Evolutionary conservation across 257 asterid genomes (phyloP).

Genomic region (Lycium barbarum): DNA sequence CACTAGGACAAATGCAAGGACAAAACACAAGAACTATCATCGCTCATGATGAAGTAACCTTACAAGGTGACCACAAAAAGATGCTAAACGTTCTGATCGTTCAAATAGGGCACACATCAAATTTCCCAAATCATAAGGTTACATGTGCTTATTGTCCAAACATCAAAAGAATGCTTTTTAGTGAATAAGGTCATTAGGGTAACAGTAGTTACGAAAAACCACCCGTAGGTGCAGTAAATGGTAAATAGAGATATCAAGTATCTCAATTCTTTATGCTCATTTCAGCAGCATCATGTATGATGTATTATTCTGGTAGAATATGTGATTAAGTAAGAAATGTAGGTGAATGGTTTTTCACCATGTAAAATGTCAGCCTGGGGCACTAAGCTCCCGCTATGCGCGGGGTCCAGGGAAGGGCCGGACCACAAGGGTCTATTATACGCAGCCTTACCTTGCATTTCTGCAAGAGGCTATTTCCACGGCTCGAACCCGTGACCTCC

Average conservation of each 20-base stretch:
- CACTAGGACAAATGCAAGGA: not conserved
- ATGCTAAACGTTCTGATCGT: not conserved
- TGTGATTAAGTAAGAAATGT: not conserved
- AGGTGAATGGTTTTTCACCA: not conserved
- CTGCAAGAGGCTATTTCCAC: too few species aligned
- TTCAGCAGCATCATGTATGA: not conserved
- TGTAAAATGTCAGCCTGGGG: not conserved
- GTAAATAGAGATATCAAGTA: not conserved
- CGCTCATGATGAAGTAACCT: not conserved
- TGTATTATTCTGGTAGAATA: not conserved
- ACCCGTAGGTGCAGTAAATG: not conserved
- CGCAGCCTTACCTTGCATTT: too few species aligned
- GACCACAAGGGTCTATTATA: too few species aligned
- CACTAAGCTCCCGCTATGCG: too few species aligned
- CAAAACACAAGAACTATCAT: not conserved
- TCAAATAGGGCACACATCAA: conserved; percentile 22
- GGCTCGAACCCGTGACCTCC: too few species aligned
- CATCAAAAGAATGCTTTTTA: not conserved
- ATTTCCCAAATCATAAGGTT: not conserved
- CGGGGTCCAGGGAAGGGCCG: too few species aligned
- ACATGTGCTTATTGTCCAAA: not conserved
- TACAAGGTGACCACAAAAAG: not conserved
- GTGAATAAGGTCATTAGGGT: not conserved
- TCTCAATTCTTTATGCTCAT: conserved; percentile 1
- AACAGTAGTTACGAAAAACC: not conserved